Percentiles rank a stretch among this genome's conserved stretches.
These are phyloP conservation scores for Macadamia tetraphylla DNA, from an alignment of 164 flowering plant species.

Conservation along the genomic window DNA sequence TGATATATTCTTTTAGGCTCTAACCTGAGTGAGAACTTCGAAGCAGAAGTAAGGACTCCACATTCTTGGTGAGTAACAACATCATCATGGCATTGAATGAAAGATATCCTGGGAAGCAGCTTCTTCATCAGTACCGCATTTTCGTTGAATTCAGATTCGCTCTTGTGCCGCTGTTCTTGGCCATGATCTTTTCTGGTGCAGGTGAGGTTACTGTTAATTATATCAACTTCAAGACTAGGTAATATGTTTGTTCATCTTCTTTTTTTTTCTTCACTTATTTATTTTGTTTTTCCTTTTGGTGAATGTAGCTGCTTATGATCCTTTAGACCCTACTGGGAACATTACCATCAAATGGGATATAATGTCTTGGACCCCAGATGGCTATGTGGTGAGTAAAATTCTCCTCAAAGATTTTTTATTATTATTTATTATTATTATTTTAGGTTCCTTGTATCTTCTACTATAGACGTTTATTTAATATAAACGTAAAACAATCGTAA, in stretches of 20 bases:
- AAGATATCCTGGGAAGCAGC: slow-evolving; percentile 1
- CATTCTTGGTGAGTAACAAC: no score
- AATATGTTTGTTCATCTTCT: no score
- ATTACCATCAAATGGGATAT: slow-evolving; percentile 60
- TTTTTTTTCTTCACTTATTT: neutral
- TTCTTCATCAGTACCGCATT: neutral
- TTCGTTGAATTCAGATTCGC: slow-evolving; percentile 24
- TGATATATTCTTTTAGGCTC: neutral
- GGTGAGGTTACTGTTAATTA: slow-evolving; percentile 23
- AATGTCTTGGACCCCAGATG: slow-evolving; percentile 58
- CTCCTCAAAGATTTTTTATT: neutral
- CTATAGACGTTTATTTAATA: no score
- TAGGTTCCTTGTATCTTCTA: neutral
- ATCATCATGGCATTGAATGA: slow-evolving; percentile 4
- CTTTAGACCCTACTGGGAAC: slow-evolving; percentile 55
- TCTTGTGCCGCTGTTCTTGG: slow-evolving; percentile 17
- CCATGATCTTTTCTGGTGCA: slow-evolving; percentile 27
- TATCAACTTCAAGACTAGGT: neutral
- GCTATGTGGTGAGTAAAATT: slow-evolving; percentile 45
- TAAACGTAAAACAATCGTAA: no score
- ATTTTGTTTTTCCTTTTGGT: neutral
- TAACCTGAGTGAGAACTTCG: neutral
- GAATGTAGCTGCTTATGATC: slow-evolving; percentile 45
- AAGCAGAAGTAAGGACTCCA: no score
- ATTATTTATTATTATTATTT: neutral